Percentiles rank a stretch among this genome's conserved stretches.
Evolutionary conservation across 257 asterid species (phyloP).

Genomic region (Parsonsia alboflavescens): DNA sequence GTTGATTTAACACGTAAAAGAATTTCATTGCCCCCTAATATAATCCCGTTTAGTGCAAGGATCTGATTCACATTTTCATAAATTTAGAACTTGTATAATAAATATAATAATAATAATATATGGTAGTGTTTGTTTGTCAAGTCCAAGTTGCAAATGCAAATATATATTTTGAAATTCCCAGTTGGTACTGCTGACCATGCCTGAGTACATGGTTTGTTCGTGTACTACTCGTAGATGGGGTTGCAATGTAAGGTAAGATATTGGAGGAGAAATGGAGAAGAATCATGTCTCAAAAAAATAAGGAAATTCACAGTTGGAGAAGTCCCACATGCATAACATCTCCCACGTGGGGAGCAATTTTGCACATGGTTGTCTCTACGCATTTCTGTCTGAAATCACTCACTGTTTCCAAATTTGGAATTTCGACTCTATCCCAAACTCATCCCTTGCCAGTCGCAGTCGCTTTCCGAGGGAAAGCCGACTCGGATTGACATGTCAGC

Average conservation of each 20-base stretch:
- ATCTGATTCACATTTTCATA: neutral
- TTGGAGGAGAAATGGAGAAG: no score
- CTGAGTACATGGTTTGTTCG: neutral
- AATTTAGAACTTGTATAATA: neutral
- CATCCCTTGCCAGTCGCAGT: constrained; percentile 9
- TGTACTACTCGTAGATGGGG: no score
- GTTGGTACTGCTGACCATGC: neutral
- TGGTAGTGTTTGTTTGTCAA: no score
- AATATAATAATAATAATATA: no score
- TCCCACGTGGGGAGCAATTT: constrained; percentile 27
- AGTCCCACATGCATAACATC: constrained; percentile 17
- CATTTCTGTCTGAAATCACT: constrained; percentile 1
- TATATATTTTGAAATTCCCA: neutral
- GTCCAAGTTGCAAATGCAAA: neutral
- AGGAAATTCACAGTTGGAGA: neutral
- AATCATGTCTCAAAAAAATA: neutral
- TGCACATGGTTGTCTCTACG: constrained; percentile 5
- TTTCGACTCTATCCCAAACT: neutral
- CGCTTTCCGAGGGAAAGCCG: constrained; percentile 11
- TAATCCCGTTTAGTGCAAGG: neutral
- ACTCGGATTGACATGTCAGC: constrained; percentile 21
- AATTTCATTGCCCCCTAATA: no score
- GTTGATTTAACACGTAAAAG: no score
- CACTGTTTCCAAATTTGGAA: constrained; percentile 22
- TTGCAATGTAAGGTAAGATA: neutral